Evolutionary conservation across 2,329 filamentous ascomycete species (phyloP), one percentile per base, ranked within the genome.

Genomic region (Alternaria ventricosa): DNA sequence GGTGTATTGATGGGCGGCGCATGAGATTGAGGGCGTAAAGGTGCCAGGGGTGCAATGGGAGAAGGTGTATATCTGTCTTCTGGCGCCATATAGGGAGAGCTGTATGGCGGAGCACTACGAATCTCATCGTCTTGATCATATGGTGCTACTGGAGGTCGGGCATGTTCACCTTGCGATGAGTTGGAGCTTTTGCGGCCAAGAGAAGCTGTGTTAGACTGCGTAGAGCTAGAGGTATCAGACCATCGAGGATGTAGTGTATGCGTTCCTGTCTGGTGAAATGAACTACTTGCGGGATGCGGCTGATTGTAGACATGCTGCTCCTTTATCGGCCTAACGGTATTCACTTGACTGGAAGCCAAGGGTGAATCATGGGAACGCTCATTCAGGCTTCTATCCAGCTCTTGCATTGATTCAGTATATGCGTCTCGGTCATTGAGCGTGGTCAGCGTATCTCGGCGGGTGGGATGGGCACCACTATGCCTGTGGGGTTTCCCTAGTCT

Each of bases 181-280:
- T 55, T 69, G 0, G 76, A 77, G 54, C 69, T 69, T 54, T 74
- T 62, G 27, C 70, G 71, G 54, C 73, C 70, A 13, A 77, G 57
- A 4, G 75, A 76, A 11, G 66, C 68, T 18, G 61, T 33, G 9
- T 77, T 70, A 8, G 76, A 79, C 30, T 69, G 71, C 12, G 63
- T 57, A 8, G 76, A 77, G 53, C 76, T 76, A 27, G 71, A 64
- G 2, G 51, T 63, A 27, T 69, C 61, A 9, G 77, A 78, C 66
- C 71, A 76, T 30, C 71, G 67, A 41, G 69, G 63, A 10, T 61
- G 49, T 8, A 43, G 51, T 22, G 50, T 53, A 18, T 63, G 53
- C 18, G 47, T 57, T 55, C 66, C 64, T 20, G 59, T 50, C 23
- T 70, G 61, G 23, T 59, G 60, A 36, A 60, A 60, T 23, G 61